Evolutionary conservation across 2,329 filamentous ascomycete genomes (phyloP), one percentile per base, ranked within the genome.

Genomic region (Myriosclerotinia curreyana): DNA sequence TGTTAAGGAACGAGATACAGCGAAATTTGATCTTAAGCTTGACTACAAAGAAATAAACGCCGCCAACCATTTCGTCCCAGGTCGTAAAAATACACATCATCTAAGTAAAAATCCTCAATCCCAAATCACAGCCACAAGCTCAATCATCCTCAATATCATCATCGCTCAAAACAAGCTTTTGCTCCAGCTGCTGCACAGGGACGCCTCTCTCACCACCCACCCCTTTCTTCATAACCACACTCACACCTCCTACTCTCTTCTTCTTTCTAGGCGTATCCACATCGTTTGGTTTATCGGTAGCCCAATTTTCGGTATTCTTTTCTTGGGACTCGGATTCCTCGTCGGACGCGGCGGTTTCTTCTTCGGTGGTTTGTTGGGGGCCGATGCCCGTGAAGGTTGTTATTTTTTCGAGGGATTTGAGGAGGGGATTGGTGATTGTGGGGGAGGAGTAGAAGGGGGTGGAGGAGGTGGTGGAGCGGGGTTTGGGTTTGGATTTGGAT

Each of bases 61-160:
- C 14, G 14, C 34, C 11, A 48, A 25, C 5, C 7, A 25, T 25
- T 34, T 20, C 8, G 22, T 38, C 31, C 14, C 42, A 7, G 28
- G 2, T 12, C 28, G 28, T 59, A 38, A 17, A 36, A 36, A 48
- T 48, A 59, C n/a, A 59, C 48, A 22, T 11, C 31, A 14, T 48
- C 14, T 20, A n/a, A 20, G 5, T 25, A 15, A 36, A 36, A 22
- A n/a, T 12, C 17, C 15, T 5, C 14, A 59, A 11, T 17, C 7
- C 14, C 5, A 34, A 36, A 2, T 25, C 9, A 12, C 15, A 31
- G 28, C 28, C 28, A 6, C 4, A 20, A 20, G 14, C n/a, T 70
- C 59, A 72, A 69, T 74, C 71, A 69, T 93, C 90, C 75, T 92
- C 89, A 73, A 95, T 94, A 78, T 95, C 91, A 76, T 95, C 91